Conservation (phyloP, 164 flowering plant species). For the Macadamia tetraphylla region DNA sequence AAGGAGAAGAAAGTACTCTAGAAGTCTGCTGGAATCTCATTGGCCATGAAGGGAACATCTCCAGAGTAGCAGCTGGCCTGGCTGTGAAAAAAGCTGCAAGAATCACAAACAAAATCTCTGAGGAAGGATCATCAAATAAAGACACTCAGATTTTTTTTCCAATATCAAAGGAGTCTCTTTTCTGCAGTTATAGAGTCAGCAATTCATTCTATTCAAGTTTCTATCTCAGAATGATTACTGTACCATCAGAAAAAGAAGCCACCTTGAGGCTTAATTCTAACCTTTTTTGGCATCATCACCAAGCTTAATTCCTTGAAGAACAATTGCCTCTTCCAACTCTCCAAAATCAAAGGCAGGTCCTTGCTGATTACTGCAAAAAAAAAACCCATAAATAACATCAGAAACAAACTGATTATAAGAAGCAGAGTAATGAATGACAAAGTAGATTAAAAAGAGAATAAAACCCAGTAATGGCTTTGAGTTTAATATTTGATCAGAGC, state of each 20-base stretch:
- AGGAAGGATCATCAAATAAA: conserved; percentile 36
- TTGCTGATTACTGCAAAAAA: conserved; percentile 54
- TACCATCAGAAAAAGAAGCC: conserved; percentile 47
- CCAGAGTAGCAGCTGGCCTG: conserved; percentile 86
- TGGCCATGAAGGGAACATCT: conserved; percentile 97
- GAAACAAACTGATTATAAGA: conserved; percentile 5
- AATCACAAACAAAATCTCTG: conserved; percentile 45
- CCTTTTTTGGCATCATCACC: conserved; percentile 63
- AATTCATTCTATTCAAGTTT: conserved; percentile 36
- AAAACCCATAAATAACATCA: conserved; percentile 10
- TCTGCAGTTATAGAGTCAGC: conserved; percentile 55
- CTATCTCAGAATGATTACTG: conserved; percentile 53
- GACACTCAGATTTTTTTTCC: conserved; percentile 16
- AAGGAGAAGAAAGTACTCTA: conserved; percentile 38
- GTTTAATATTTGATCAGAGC: not conserved
- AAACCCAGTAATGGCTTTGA: not conserved
- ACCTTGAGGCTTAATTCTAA: conserved; percentile 31
- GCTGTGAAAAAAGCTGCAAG: conserved; percentile 72
- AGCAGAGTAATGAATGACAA: not conserved
- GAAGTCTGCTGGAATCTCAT: conserved; percentile 62
- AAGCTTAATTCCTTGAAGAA: conserved; percentile 63
- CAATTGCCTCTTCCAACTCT: conserved; percentile 88
- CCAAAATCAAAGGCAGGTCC: conserved; percentile 86
- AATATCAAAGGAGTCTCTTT: conserved; percentile 18
- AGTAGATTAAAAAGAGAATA: not conserved